phyloP scores from a whole-genome alignment of 352 stramenopile species.

The Pythium aquatile region DNA sequence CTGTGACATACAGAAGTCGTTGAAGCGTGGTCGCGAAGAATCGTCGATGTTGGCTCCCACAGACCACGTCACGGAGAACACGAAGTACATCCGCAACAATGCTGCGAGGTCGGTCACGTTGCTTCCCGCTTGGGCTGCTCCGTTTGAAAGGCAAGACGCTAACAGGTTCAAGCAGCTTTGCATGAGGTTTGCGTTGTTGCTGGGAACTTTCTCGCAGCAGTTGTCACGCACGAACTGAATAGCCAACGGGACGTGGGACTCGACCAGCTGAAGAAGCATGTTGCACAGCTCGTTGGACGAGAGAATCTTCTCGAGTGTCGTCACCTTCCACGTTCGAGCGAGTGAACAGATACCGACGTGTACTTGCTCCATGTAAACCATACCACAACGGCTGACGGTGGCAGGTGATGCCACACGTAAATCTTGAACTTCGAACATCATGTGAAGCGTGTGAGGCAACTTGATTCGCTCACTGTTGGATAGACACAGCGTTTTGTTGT shows the following conservation, averaged over 20 bases:
- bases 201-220: conserved; percentile 87
- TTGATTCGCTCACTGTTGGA: conserved; percentile 90
- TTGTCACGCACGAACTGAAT: conserved; percentile 89
- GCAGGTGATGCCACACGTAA: conserved; percentile 85
- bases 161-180: conserved; percentile 87
- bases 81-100: conserved; percentile 84
- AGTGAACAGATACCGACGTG: conserved; percentile 77
- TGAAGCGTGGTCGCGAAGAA: conserved; percentile 75
- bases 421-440: conserved; percentile 94
- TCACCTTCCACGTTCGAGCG: conserved; percentile 73
- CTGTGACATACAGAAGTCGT: conserved; percentile 82
- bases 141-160: conserved; percentile 59
- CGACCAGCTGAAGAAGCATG: conserved; percentile 73
- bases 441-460: conserved; percentile 82
- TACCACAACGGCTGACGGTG: conserved; percentile 88
- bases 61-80: conserved; percentile 85
- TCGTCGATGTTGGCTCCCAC: conserved; percentile 89
- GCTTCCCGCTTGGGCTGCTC: conserved; percentile 37
- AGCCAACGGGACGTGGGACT: conserved; percentile 75
- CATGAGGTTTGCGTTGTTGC: conserved; percentile 89
- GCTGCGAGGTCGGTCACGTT: conserved; percentile 52
- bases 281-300: conserved; percentile 51
- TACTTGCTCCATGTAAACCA: conserved; percentile 93
- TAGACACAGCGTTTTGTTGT: conserved; percentile 87
- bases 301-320: conserved; percentile 69